Conservation (phyloP, 2,329 filamentous ascomycete genomes). For the Fusarium robinianum region DNA sequence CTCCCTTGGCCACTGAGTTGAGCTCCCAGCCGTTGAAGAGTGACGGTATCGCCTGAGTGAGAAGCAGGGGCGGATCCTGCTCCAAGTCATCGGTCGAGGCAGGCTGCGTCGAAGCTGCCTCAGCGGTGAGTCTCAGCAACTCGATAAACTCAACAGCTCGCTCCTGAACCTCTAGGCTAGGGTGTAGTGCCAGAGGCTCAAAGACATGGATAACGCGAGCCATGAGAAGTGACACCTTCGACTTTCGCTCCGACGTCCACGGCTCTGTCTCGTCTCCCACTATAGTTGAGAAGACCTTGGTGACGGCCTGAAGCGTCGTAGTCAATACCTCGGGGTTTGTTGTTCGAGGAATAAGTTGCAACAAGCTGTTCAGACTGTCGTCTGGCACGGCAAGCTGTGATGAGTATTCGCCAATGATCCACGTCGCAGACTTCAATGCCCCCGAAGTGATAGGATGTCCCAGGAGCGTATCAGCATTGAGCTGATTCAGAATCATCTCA, state of each 20-base stretch:
- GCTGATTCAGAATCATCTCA: constrained; percentile 70
- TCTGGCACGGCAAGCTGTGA: constrained; percentile 71
- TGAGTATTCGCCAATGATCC: constrained; percentile 89
- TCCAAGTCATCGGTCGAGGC: constrained; percentile 56
- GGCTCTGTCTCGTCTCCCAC: constrained; percentile 65
- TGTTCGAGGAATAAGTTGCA: constrained; percentile 66
- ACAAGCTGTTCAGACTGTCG: constrained; percentile 71
- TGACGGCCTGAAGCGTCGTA: constrained; percentile 79
- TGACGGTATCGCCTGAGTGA: constrained; percentile 88
- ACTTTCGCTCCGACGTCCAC: constrained; percentile 77
- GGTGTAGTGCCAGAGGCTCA: constrained; percentile 78
- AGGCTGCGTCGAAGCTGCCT: constrained; percentile 73
- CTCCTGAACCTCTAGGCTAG: constrained; percentile 92
- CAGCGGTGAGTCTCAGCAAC: constrained; percentile 81
- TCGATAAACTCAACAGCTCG: constrained; percentile 91
- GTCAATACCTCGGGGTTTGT: constrained; percentile 70
- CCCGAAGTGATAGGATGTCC: constrained; percentile 64
- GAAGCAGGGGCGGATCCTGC: constrained; percentile 76
- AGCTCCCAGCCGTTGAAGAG: constrained; percentile 86
- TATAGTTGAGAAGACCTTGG: constrained; percentile 80
- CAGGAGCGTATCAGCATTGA: constrained; percentile 55
- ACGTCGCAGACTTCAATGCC: constrained; percentile 76
- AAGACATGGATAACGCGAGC: constrained; percentile 81
- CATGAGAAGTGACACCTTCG: constrained; percentile 75
- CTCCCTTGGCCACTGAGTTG: constrained; percentile 83